Evolutionary conservation across 2,329 filamentous ascomycete species (phyloP).

Genomic region (Colletotrichum sp.): DNA sequence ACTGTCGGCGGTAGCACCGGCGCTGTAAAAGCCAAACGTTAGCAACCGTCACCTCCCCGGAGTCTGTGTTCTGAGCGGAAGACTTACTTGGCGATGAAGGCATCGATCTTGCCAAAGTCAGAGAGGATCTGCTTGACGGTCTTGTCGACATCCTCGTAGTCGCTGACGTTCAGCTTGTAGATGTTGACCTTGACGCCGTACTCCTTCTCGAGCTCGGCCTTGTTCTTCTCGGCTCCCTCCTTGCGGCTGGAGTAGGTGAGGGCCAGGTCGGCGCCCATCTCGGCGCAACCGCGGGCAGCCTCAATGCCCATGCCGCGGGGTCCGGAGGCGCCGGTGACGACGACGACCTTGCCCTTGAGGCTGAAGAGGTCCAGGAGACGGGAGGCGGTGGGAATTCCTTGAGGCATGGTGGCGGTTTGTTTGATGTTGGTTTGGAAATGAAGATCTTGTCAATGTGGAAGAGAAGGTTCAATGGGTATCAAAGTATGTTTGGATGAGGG

Average conservation of each 20-base stretch:
- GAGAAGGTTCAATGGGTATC: not conserved
- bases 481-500: not conserved
- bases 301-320: conserved; percentile 74
- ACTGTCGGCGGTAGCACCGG: conserved; percentile 71
- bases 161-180: conserved; percentile 64
- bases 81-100: conserved; percentile 77
- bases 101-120: conserved; percentile 77
- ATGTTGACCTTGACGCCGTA: conserved; percentile 72
- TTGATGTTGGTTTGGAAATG: not conserved
- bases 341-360: conserved; percentile 74
- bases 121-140: conserved; percentile 67
- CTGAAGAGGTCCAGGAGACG: conserved; percentile 72
- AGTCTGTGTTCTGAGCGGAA: not conserved
- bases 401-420: conserved; percentile 3
- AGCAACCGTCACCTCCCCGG: not conserved
- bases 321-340: conserved; percentile 73
- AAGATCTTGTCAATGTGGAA: not conserved
- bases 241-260: conserved; percentile 77
- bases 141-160: conserved; percentile 55
- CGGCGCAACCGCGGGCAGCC: conserved; percentile 72
- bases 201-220: conserved; percentile 65
- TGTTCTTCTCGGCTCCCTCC: conserved; percentile 70
- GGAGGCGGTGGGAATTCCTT: conserved; percentile 56
- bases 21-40: conserved; percentile 36
- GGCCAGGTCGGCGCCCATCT: conserved; percentile 73